phyloP scores from a whole-genome alignment of 352 stramenopile genomes.

The Pelagophyceae sp. region DNA sequence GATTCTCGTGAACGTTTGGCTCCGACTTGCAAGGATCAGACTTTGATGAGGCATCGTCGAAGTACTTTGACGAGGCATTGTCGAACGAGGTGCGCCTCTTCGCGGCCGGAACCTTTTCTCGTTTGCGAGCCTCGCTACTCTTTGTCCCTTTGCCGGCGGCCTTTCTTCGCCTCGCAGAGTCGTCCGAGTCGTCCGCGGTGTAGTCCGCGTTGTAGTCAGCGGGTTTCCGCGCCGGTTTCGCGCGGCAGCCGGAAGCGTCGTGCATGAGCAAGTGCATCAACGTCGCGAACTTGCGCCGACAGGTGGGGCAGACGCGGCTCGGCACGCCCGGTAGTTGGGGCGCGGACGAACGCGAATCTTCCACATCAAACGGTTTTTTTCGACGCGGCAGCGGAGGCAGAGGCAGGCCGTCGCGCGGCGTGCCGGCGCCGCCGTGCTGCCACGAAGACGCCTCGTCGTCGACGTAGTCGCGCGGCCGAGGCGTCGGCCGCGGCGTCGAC shows the following conservation, averaged over 20 bases:
- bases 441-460: background rate
- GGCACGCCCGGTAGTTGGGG: background rate
- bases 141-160: background rate
- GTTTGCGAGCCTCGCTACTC: too few relatives aligned
- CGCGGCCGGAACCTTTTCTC: too few relatives aligned
- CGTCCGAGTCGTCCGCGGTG: background rate
- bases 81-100: background rate
- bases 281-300: background rate
- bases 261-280: constrained; percentile 16
- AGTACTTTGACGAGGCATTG: too few relatives aligned
- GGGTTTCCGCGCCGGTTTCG: background rate
- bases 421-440: too few relatives aligned
- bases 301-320: constrained; percentile 29
- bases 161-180: background rate
- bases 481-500: background rate
- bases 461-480: background rate
- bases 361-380: background rate
- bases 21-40: background rate
- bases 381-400: background rate
- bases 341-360: background rate
- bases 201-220: too few relatives aligned
- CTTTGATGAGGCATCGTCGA: background rate
- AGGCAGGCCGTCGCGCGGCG: background rate
- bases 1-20: too few relatives aligned
- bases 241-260: constrained; percentile 14